Conservation (phyloP, 108 stramenopile species). For the Nannochloropsis salina region DNA sequence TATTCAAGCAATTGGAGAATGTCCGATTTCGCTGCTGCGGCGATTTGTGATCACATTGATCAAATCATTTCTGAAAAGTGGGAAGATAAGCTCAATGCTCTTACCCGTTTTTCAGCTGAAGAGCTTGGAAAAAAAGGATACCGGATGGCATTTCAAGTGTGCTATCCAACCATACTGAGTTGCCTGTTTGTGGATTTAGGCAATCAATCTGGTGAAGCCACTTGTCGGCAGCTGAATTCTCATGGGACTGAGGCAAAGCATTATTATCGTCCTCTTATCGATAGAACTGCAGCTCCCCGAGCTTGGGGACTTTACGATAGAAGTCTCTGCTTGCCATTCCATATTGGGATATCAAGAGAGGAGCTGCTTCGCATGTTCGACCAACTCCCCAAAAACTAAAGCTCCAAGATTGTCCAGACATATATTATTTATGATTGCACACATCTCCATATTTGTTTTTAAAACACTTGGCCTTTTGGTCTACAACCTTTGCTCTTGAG, state of each 20-base stretch:
- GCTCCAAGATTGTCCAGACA: not conserved
- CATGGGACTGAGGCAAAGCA: not conserved
- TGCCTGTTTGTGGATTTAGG: not conserved
- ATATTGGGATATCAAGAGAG: not conserved
- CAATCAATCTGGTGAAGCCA: not conserved
- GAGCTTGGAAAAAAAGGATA: not conserved
- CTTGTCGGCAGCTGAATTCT: not conserved
- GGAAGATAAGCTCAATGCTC: conserved; percentile 5
- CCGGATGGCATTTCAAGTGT: not conserved
- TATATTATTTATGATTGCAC: not conserved
- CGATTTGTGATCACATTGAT: not conserved
- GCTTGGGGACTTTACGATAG: not conserved
- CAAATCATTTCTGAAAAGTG: not conserved
- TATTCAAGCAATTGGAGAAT: no score
- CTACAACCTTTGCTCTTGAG: no score
- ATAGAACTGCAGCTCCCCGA: not conserved
- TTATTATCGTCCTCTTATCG: not conserved
- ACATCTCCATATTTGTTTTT: no score
- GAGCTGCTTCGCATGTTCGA: conserved; percentile 5
- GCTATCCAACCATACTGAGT: not conserved
- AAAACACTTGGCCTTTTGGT: no score
- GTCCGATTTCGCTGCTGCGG: not conserved
- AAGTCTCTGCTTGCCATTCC: not conserved
- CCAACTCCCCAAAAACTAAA: not conserved
- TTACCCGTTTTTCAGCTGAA: not conserved